Base-by-base conservation (phyloP, 768 basidiomycete genomes). In the Postia placenta region DNA sequence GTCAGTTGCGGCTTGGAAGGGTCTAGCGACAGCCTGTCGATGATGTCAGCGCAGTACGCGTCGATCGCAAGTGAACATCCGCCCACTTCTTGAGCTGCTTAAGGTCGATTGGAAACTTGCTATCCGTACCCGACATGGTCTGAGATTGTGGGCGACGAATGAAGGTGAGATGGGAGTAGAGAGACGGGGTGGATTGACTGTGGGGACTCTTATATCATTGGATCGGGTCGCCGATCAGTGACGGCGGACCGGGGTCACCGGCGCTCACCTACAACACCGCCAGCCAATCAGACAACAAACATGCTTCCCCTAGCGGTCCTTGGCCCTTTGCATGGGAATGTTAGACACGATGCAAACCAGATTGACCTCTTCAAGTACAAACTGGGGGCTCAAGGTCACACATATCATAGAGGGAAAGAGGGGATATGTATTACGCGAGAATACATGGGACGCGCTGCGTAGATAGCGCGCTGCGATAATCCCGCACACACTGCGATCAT, bases 51-150 rank as follows among this genome's bases (percentile, higher is more conserved):
- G 37, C 25, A 26, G 25, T 3, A 24, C 25, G 17, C 3, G 45
- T 2, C n/a, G n/a, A n/a, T 11, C 6, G n/a, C 3, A 20, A 6
- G 20, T 11, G 40, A 48, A 25, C 36, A 26, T 49, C 42, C 17
- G 2, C 66, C 23, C 60, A 87, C 87, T 83, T 83, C 67, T 87
- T 83, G 71, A 82, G 87, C 57, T 80, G 70, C 51, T 70, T 76
- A 64, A 92, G 82, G 67, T 90, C 87, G 61, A 92, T 80, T 47
- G 88, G 87, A 71, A 90, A 90, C 48, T 65, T 60, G 45, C 64
- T 67, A 49, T 70, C 60, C 55, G 70, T 65, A 58, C 64, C 69
- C 25, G 68, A 45, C 71, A 74, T 75, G 38, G 14, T 25, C 28
- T 5, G 40, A 43, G 3, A 41, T 36, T 35, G 25, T 7, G 46